These are phyloP conservation scores for Lomentospora prolificans DNA, from an alignment of 2,329 filamentous ascomycete species.

Conservation along the genomic window DNA sequence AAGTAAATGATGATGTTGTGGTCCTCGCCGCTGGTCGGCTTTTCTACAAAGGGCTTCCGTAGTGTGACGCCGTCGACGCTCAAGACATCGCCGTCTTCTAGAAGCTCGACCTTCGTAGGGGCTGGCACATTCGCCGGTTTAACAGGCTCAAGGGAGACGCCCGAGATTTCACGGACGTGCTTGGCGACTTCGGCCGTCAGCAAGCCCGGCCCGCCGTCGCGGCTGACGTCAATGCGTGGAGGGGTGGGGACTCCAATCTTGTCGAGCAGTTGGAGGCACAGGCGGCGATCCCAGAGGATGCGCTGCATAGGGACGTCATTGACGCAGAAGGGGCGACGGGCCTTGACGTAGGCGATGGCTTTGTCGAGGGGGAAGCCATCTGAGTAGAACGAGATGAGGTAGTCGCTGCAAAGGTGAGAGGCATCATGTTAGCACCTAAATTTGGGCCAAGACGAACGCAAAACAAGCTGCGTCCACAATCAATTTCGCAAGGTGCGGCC, in stretches of 20 bases:
- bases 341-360: constrained; percentile 87
- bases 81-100: constrained; percentile 84
- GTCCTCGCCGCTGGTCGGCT: constrained; percentile 95
- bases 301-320: constrained; percentile 98
- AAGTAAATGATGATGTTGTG: constrained; percentile 99
- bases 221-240: constrained; percentile 77
- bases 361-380: constrained; percentile 96
- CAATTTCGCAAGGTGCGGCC: not conserved
- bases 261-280: constrained; percentile 82
- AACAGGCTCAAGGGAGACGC: constrained; percentile 62
- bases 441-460: too few species aligned
- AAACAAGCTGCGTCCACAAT: too few species aligned
- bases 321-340: constrained; percentile 92
- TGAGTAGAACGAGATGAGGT: constrained; percentile 95
- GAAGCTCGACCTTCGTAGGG: constrained; percentile 67
- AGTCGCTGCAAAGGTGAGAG: constrained; percentile 48
- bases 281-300: constrained; percentile 86
- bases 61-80: constrained; percentile 75
- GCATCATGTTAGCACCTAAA: not conserved
- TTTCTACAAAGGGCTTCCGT: constrained; percentile 94
- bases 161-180: constrained; percentile 70
- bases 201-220: constrained; percentile 78
- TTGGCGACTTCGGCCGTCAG: constrained; percentile 71
- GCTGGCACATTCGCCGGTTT: constrained; percentile 52
- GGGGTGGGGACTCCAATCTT: constrained; percentile 85